Evolutionary conservation across 495 filamentous ascomycete species (phyloP).

Genomic region (Friedmanniomyces endolithicus): DNA sequence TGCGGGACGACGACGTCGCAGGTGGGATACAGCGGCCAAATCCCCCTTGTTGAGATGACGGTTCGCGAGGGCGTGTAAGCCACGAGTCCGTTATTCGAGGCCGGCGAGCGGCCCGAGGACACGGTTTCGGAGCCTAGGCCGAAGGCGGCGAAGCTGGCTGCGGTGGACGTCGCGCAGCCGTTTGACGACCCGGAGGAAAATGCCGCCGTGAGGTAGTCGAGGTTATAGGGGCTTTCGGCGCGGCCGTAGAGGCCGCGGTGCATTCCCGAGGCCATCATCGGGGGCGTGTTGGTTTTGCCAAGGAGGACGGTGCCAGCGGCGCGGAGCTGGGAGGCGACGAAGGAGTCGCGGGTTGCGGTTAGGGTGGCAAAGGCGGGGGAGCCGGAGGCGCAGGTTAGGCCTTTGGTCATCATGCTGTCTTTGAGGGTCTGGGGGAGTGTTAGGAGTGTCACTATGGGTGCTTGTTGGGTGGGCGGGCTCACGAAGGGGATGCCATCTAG

Average conservation of each 20-base stretch:
- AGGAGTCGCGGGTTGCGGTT: slow-evolving; percentile 22
- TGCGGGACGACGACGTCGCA: slow-evolving; percentile 30
- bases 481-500: slow-evolving; percentile 28
- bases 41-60: slow-evolving; percentile 25
- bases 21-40: slow-evolving; percentile 30
- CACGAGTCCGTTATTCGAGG: slow-evolving; percentile 29
- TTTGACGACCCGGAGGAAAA: slow-evolving; percentile 31
- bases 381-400: slow-evolving; percentile 28
- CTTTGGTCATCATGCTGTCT: slow-evolving; percentile 27
- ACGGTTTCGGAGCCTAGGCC: slow-evolving; percentile 28
- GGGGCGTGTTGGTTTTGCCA: slow-evolving; percentile 31
- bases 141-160: slow-evolving; percentile 28
- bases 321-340: slow-evolving; percentile 22
- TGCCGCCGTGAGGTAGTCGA: slow-evolving; percentile 27
- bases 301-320: slow-evolving; percentile 26
- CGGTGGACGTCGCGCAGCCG: slow-evolving; percentile 25
- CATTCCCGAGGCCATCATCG: slow-evolving; percentile 30
- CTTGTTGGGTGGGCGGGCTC: background rate
- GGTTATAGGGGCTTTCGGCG: slow-evolving; percentile 29
- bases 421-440: slow-evolving; percentile 24
- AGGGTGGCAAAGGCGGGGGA: slow-evolving; percentile 28
- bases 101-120: slow-evolving; percentile 25
- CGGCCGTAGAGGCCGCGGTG: slow-evolving; percentile 29
- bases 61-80: slow-evolving; percentile 29
- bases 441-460: too few species aligned